Percentiles rank a stretch among this genome's conserved stretches.
Evolutionary conservation across 2,329 filamentous ascomycete genomes (phyloP).

Genomic region (Dothideomycetes sp.): DNA sequence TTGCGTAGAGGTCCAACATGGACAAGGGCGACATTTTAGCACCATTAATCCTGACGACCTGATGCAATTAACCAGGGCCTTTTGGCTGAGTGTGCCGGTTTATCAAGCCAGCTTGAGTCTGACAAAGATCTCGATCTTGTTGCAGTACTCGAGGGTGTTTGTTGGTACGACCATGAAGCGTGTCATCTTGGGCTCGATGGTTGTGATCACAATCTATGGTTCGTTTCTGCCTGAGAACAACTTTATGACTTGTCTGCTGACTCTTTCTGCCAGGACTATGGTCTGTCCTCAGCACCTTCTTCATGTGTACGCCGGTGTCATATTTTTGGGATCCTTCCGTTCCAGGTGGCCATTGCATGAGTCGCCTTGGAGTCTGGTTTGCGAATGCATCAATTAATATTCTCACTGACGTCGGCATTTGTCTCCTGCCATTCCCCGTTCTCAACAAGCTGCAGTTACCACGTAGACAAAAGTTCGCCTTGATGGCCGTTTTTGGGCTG

Average conservation of each 20-base stretch:
- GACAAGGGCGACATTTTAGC: slow-evolving; percentile 11
- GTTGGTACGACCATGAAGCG: slow-evolving; percentile 30
- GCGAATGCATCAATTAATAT: slow-evolving; percentile 30
- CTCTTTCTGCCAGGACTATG: slow-evolving; percentile 15
- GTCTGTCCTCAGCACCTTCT: slow-evolving; percentile 28
- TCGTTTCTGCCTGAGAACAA: neutral
- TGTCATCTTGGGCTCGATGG: slow-evolving; percentile 22
- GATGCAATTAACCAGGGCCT: slow-evolving; percentile 8
- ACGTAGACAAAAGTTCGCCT: slow-evolving; percentile 24
- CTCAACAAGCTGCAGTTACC: slow-evolving; percentile 28
- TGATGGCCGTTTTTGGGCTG: slow-evolving; percentile 28
- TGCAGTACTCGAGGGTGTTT: slow-evolving; percentile 43
- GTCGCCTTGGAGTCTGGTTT: slow-evolving; percentile 35
- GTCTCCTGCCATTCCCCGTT: slow-evolving; percentile 27
- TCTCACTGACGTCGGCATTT: slow-evolving; percentile 28
- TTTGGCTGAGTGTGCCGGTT: slow-evolving; percentile 29
- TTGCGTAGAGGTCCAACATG: slow-evolving; percentile 13
- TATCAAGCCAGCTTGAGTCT: slow-evolving; percentile 31
- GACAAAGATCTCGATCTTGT: slow-evolving; percentile 38
- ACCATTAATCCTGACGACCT: slow-evolving; percentile 5
- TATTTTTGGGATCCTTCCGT: slow-evolving; percentile 33
- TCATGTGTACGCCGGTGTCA: slow-evolving; percentile 34
- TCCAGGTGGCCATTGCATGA: slow-evolving; percentile 30
- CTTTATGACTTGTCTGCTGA: neutral
- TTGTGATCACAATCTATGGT: slow-evolving; percentile 26